A percentile compares a stretch with the other conserved stretches of the same genome.
phyloP scores from a whole-genome alignment of 352 stramenopile species.

The Phytopythium oedochilum region DNA sequence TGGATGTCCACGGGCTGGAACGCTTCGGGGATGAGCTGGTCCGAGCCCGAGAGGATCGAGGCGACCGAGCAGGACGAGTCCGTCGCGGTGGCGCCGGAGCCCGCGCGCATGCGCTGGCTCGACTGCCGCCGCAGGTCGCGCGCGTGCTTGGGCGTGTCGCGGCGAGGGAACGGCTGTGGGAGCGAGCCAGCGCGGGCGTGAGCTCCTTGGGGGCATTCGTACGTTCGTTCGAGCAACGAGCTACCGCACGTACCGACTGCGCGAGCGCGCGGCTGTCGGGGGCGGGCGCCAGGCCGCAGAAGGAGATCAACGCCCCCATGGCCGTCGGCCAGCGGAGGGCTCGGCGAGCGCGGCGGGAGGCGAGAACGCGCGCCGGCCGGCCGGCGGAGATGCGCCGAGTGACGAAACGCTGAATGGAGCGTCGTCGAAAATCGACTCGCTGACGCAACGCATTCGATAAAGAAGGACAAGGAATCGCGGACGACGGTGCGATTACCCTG shows the following conservation, averaged over 20 bases:
- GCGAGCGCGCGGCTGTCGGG: conserved; percentile 10
- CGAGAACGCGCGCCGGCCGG: background rate
- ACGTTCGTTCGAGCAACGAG: no score
- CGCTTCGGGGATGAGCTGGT: conserved; percentile 51
- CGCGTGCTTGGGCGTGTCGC: conserved; percentile 22
- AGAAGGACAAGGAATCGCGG: no score
- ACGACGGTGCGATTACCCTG: no score
- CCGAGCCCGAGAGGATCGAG: conserved; percentile 59
- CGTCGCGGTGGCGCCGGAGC: conserved; percentile 30
- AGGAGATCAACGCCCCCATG: conserved; percentile 34
- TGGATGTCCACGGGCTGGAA: conserved; percentile 61
- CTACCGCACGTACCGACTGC: conserved; percentile 15
- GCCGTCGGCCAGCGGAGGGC: background rate
- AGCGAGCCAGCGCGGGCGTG: background rate
- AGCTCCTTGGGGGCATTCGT: no score
- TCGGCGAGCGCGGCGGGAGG: background rate
- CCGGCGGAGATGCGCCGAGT: background rate
- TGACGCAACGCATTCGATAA: no score
- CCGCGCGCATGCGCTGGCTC: conserved; percentile 16
- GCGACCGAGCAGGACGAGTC: conserved; percentile 38
- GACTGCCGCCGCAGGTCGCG: conserved; percentile 14
- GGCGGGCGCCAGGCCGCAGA: conserved; percentile 27
- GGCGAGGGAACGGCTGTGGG: conserved; percentile 1
- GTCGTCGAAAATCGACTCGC: no score
- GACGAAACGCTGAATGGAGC: background rate